Evolutionary conservation across 1,139 yeast species (phyloP).

Genomic region (Yamadazyma dendronema): DNA sequence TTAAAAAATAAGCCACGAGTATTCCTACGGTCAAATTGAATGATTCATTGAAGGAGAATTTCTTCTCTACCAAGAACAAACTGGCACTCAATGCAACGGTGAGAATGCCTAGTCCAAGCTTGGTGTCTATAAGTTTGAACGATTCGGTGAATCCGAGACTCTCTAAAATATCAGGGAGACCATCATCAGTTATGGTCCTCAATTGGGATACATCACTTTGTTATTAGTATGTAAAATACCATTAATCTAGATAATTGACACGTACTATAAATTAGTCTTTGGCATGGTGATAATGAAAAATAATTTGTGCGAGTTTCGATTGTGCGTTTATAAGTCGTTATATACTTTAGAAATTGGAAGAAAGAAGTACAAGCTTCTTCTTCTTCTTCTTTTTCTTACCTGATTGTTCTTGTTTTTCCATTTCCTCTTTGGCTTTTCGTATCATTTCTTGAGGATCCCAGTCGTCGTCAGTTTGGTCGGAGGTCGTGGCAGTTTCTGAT

Average conservation of each 20-base stretch:
- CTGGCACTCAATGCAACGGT: conserved; percentile 67
- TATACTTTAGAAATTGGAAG: conserved; percentile 12
- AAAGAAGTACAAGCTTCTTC: conserved; percentile 30
- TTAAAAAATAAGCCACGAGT: conserved; percentile 52
- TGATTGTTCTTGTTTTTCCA: conserved; percentile 29
- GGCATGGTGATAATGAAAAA: conserved; percentile 2
- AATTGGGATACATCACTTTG: conserved; percentile 41
- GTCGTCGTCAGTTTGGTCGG: conserved; percentile 31
- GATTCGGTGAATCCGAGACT: conserved; percentile 64
- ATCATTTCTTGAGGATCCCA: conserved; percentile 51
- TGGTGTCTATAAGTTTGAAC: conserved; percentile 55
- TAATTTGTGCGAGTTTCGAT: neutral
- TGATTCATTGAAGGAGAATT: conserved; percentile 42
- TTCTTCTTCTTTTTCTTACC: conserved; percentile 29
- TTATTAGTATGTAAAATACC: conserved; percentile 15
- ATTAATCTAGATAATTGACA: conserved; percentile 3
- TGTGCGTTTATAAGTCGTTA: neutral
- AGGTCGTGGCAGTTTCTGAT: conserved; percentile 21
- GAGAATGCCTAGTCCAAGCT: conserved; percentile 65
- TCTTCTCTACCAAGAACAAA: conserved; percentile 68
- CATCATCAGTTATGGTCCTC: conserved; percentile 51
- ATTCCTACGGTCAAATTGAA: conserved; percentile 32
- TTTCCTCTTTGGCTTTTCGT: conserved; percentile 48
- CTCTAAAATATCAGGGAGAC: conserved; percentile 43
- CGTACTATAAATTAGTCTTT: conserved; percentile 15